These are phyloP conservation scores for Pseudozyma hubeiensis DNA, from an alignment of 1,284 basidiomycete species.

Conservation along the genomic window DNA sequence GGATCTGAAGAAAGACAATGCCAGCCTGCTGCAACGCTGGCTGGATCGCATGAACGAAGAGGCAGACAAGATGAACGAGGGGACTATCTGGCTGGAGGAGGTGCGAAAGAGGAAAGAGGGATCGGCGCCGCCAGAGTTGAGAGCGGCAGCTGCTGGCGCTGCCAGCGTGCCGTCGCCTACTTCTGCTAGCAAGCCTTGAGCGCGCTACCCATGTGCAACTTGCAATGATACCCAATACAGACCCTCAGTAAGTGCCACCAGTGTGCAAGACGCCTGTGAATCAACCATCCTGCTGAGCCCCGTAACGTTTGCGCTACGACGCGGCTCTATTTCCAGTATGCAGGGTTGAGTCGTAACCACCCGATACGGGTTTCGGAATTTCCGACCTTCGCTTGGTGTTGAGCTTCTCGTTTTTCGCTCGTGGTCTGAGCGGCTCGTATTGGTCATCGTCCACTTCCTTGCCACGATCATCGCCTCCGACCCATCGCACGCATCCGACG, in stretches of 20 bases:
- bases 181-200: conserved; percentile 3
- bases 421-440: conserved; percentile 4
- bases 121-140: conserved; percentile 8
- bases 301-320: too few species aligned
- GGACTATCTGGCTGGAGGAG: conserved; percentile 51
- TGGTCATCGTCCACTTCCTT: background rate
- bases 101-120: conserved; percentile 39
- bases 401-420: background rate
- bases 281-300: background rate
- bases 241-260: too few species aligned
- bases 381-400: conserved; percentile 9
- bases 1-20: conserved; percentile 88
- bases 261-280: too few species aligned
- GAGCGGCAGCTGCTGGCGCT: background rate
- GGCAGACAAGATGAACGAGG: conserved; percentile 92
- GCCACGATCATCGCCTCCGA: background rate
- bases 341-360: conserved; percentile 1
- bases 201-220: background rate
- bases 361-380: conserved; percentile 25
- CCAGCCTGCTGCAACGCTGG: conserved; percentile 82
- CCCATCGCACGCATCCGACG: background rate
- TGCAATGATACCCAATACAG: conserved; percentile 19
- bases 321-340: conserved; percentile 1
- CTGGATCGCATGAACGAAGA: conserved; percentile 80
- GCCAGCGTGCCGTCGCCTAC: background rate